Base-by-base conservation (phyloP, 441 rosid genomes). In the Populus tomentosa region DNA sequence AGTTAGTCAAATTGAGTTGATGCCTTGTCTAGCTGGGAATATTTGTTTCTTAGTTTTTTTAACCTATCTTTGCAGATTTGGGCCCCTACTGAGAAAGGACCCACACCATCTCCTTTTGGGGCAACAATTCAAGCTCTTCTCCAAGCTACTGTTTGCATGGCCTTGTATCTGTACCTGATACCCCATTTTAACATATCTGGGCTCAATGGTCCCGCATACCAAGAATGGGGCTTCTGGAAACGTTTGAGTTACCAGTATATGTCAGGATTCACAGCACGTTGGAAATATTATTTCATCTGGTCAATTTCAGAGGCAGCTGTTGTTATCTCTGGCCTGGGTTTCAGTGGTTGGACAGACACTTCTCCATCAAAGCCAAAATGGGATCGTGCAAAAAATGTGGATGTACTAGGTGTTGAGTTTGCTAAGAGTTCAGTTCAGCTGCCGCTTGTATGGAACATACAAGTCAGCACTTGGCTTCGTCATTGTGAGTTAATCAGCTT, bases 381-480 rank as follows among this genome's bases (percentile, higher is more conserved):
- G 99, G 97, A 90, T 77, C 94, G 87, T 72, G 99, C 98, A 0
- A 94, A 86, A 83, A 89, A 90, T 77, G 97, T 95, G 38, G 95
- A 95, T 70, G 76, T 94, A 76, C 69, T 92, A 9, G 98, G 97
- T 7, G 93, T 92, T 82, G 99, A 95, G 88, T 79, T 95, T 35
- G 91, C 92, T 14, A 94, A 82, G 84, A 95, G 98, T 78, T 83
- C 95, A 2, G 99, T 92, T 79, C 88, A 86, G 87, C 65, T 95
- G 80, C 99, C 99, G 16, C 89, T 87, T 76, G 90, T 86, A 69
- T 95, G 99, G 99, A 95, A 95, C 89, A 95, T 95, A 74, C 99
- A 95, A 92, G 98, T 95, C 88, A 95, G 99, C 93, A 91, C 97
- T 7, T 94, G 98, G 99, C 97, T 95, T 77, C 98, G 99, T 69